Evolutionary conservation across 768 basidiomycete species (phyloP).

Genomic region (Sistotremastrum niveocremeum): DNA sequence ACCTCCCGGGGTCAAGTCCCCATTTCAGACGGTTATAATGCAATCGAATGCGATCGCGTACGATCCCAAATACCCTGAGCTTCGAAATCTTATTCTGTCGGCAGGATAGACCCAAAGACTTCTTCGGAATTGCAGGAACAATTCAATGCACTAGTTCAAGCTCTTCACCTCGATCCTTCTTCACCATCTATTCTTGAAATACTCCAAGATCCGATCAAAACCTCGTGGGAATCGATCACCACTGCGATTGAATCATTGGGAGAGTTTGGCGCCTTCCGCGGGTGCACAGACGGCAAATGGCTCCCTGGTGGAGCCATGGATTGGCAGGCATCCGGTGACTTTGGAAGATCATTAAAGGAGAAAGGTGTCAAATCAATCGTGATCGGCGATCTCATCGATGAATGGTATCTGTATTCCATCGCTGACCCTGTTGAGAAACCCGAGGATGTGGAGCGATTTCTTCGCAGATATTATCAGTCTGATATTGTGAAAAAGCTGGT

Average conservation of each 20-base stretch:
- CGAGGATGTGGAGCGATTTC: slow-evolving; percentile 40
- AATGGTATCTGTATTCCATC: slow-evolving; percentile 69
- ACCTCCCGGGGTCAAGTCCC: slow-evolving; percentile 39
- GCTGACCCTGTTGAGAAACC: slow-evolving; percentile 41
- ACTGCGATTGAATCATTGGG: slow-evolving; percentile 49
- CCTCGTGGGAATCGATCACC: slow-evolving; percentile 38
- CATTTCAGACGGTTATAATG: slow-evolving; percentile 51
- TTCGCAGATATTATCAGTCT: slow-evolving; percentile 46
- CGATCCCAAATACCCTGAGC: slow-evolving; percentile 9
- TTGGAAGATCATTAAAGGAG: slow-evolving; percentile 38
- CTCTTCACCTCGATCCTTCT: slow-evolving; percentile 41
- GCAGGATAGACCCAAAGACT: slow-evolving; percentile 45
- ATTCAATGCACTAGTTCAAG: slow-evolving; percentile 46
- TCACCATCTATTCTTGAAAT: slow-evolving; percentile 33
- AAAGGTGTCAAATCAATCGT: slow-evolving; percentile 50
- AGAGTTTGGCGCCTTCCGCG: slow-evolving; percentile 53
- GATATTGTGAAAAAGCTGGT: slow-evolving; percentile 34
- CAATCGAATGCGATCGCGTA: slow-evolving; percentile 69
- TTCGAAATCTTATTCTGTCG: background rate
- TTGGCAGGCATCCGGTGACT: slow-evolving; percentile 50
- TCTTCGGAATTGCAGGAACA: slow-evolving; percentile 44
- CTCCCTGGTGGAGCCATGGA: slow-evolving; percentile 45
- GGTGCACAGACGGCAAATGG: slow-evolving; percentile 47
- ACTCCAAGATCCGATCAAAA: slow-evolving; percentile 34
- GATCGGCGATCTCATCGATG: slow-evolving; percentile 58